Evolutionary conservation across 441 rosid species (phyloP), one percentile per base, ranked within the genome.

Genomic region (Bocquillonia castaneifolia): DNA sequence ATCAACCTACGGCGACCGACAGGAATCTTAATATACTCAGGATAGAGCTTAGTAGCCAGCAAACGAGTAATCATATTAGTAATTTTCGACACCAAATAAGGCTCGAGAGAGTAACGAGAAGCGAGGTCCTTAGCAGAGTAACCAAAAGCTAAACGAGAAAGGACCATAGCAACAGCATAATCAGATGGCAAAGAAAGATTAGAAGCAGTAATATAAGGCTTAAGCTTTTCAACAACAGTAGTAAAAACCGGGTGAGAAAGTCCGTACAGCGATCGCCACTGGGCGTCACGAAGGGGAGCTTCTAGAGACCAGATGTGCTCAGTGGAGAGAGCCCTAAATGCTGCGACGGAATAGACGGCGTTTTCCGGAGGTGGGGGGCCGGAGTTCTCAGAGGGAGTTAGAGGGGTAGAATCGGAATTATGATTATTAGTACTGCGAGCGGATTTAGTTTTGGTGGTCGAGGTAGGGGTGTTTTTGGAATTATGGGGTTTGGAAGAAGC

Each of bases 121-220:
- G 97, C 94, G 34, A 88, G 72, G 66, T 89, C 76, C 53, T 85
- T 85, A 6, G 95, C 88, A 0, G 98, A 89, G 70, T 78, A 81
- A 68, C 96, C 97, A 66, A 85, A 90, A 3, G 89, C 81, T 37
- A 89, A 88, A 42, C 97, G 85, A 50, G 97, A 93, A 48, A 93
- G 91, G n/a, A 91, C 97, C 92, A 91, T 85, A 8, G 97, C 93
- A 23, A 91, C 97, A 3, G 96, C 98, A 64, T 91, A 93, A 80
- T 93, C 96, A 10, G 97, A 85, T 0, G 97, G 97, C 71, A 91
- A 84, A 28, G 97, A 93, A 75, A 91, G 93, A 73, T 93, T 86
- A 0, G 96, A 89, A 23, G 94, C 95, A 23, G 96, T 68, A 39
- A 93, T 89, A 81, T 80, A 84, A n/a, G 98, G 98, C 18, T 87